phyloP scores from a whole-genome alignment of 306 rosid genomes.

The Prunus mongolica region DNA sequence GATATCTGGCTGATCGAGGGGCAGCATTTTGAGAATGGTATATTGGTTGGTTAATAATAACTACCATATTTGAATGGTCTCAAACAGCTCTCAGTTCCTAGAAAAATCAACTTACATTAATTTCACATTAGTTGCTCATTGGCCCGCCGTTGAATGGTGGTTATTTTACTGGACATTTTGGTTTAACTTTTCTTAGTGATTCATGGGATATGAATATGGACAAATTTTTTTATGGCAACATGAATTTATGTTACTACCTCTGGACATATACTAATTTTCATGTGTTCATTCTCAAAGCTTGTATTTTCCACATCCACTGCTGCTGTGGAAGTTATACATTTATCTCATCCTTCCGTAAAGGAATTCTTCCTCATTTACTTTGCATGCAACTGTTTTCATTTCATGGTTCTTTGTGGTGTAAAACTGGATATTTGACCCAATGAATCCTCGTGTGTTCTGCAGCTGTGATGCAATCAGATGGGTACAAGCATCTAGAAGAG shows the following conservation, averaged over 20 bases:
- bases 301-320: background rate
- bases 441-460: constrained; percentile 28
- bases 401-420: constrained; percentile 1
- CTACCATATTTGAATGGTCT: background rate
- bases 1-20: constrained; percentile 21
- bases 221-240: background rate
- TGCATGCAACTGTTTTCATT: background rate
- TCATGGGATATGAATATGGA: constrained; percentile 3
- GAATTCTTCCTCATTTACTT: background rate
- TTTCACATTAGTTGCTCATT: background rate
- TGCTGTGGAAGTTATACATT: background rate
- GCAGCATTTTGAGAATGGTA: constrained; percentile 6
- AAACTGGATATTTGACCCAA: background rate
- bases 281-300: background rate
- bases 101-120: background rate
- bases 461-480: constrained; percentile 94
- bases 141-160: background rate
- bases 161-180: background rate
- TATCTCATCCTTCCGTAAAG: background rate
- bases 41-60: background rate
- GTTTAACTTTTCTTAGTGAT: background rate
- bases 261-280: background rate
- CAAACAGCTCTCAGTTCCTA: background rate
- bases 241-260: background rate
- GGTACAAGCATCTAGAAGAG: constrained; percentile 68